Conservation (phyloP, 192 early-diverging fungal genomes). For the Coemansia sp. region DNA sequence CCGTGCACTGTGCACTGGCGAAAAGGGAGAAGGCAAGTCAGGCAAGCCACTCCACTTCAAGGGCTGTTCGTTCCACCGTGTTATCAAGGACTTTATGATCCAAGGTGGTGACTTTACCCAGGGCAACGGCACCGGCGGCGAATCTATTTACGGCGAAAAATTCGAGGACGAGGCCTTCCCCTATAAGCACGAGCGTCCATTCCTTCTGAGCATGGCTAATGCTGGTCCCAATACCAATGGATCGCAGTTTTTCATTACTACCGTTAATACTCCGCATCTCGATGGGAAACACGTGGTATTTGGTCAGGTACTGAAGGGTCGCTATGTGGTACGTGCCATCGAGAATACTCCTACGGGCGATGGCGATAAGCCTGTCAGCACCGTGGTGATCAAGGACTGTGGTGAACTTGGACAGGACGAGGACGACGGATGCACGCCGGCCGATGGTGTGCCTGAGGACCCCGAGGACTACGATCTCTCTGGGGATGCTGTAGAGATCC, state of each 20-base stretch:
- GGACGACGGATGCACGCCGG: conserved; percentile 51
- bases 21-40: conserved; percentile 71
- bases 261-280: conserved; percentile 82
- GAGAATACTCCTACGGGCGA: conserved; percentile 68
- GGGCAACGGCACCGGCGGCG: conserved; percentile 75
- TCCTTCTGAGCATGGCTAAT: conserved; percentile 73
- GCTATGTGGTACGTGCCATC: conserved; percentile 74
- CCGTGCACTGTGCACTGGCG: conserved; percentile 95
- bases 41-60: conserved; percentile 75
- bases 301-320: conserved; percentile 83
- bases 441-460: conserved; percentile 57
- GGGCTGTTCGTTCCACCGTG: conserved; percentile 70
- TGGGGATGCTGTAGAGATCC: conserved; percentile 43
- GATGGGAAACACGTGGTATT: conserved; percentile 95
- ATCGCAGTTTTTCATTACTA: conserved; percentile 94
- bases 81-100: conserved; percentile 80
- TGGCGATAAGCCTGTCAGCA: conserved; percentile 62
- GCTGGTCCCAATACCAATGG: conserved; percentile 78
- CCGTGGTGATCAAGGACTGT: conserved; percentile 70
- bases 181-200: conserved; percentile 73
- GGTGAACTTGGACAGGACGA: conserved; percentile 67
- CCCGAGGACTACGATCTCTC: conserved; percentile 71
- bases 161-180: conserved; percentile 95
- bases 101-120: conserved; percentile 80
- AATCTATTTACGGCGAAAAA: conserved; percentile 84